Evolutionary conservation across 73 alveolate species (phyloP).

Genomic region (Vitrella brassicaformis): DNA sequence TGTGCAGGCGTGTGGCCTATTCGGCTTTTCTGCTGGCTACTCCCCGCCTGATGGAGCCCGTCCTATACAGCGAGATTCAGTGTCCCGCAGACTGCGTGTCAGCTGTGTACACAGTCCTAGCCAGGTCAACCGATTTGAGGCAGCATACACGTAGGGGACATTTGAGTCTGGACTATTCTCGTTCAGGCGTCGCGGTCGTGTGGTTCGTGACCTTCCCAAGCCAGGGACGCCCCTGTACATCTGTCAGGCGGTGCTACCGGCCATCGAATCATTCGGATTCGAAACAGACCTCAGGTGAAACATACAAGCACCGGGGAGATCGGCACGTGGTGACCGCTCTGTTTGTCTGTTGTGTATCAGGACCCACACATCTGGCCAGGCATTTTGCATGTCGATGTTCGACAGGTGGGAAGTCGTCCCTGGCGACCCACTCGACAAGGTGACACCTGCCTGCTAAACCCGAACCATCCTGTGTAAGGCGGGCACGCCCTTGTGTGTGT

Average conservation of each 20-base stretch:
- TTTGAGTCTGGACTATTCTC: neutral
- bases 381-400: slow-evolving; percentile 81
- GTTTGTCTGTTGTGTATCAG: too few relatives aligned
- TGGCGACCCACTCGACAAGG: slow-evolving; percentile 96
- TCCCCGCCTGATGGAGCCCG: slow-evolving; percentile 98
- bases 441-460: slow-evolving; percentile 37
- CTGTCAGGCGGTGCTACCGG: slow-evolving; percentile 85
- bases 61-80: slow-evolving; percentile 69
- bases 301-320: too few relatives aligned
- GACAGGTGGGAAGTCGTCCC: slow-evolving; percentile 85
- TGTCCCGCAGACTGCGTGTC: slow-evolving; percentile 93
- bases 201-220: slow-evolving; percentile 50
- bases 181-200: slow-evolving; percentile 45
- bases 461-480: too few relatives aligned
- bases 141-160: neutral
- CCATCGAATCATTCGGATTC: slow-evolving; percentile 96
- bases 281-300: slow-evolving; percentile 91
- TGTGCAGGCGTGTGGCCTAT: slow-evolving; percentile 36
- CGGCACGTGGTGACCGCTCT: too few relatives aligned
- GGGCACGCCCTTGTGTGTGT: too few relatives aligned
- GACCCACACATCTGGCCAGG: slow-evolving; percentile 47
- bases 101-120: slow-evolving; percentile 76
- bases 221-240: slow-evolving; percentile 43
- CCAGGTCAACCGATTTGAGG: slow-evolving; percentile 26
- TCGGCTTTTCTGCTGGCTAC: slow-evolving; percentile 90